phyloP scores from a whole-genome alignment of 1,284 basidiomycete species.

The Afroboletus lepidellus region DNA sequence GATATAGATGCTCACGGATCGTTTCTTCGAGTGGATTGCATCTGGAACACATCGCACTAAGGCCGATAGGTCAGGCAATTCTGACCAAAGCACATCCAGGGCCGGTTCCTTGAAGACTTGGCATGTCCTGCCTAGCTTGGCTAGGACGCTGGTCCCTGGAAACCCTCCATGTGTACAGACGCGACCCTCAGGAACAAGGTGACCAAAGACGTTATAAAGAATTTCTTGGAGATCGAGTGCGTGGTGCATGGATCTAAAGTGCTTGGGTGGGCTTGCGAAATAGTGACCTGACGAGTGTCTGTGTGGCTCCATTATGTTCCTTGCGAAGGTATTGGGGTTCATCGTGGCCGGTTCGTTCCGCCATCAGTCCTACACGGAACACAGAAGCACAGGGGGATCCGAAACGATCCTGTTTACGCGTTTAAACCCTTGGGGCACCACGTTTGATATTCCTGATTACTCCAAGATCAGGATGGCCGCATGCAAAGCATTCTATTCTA shows the following conservation, averaged over 20 bases:
- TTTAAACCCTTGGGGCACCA: not conserved
- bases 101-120: conserved; percentile 10
- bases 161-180: not conserved
- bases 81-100: conserved; percentile 9
- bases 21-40: not conserved
- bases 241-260: not conserved
- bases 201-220: conserved; percentile 3
- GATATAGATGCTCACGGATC: not conserved
- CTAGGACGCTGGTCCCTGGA: not conserved
- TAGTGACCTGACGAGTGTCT: not conserved
- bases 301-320: not conserved
- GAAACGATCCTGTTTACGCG: not conserved
- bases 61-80: not conserved
- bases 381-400: not conserved
- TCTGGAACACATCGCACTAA: conserved; percentile 1
- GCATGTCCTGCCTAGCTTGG: conserved; percentile 3
- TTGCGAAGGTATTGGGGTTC: not conserved
- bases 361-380: not conserved
- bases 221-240: not conserved
- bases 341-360: conserved; percentile 15
- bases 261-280: not conserved
- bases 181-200: not conserved
- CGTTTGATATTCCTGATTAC: not conserved
- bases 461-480: not conserved
- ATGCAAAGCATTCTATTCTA: too few relatives aligned